Conservation (phyloP, 2,329 filamentous ascomycete genomes). For the Trichoderma brevicompactum region DNA sequence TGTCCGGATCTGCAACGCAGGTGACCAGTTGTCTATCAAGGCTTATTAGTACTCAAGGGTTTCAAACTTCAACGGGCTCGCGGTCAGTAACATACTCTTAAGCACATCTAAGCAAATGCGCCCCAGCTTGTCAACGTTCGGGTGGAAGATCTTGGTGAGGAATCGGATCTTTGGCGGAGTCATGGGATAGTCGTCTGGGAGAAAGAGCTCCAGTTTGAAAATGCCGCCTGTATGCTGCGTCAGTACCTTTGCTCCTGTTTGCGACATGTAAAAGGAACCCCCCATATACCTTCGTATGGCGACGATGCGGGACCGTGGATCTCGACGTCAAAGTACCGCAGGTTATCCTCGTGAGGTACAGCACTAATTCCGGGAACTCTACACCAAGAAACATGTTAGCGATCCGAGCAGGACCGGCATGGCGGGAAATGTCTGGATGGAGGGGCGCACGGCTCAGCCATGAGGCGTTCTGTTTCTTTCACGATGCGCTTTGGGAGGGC, state of each 20-base stretch:
- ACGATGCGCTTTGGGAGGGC: conserved; percentile 94
- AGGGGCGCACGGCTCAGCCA: conserved; percentile 84
- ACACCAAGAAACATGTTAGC: conserved; percentile 34
- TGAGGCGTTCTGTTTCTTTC: conserved; percentile 97
- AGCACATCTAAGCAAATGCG: conserved; percentile 96
- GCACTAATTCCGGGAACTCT: conserved; percentile 97
- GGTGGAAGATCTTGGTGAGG: conserved; percentile 98
- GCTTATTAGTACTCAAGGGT: conserved; percentile 27
- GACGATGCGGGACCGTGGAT: conserved; percentile 92
- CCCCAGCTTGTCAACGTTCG: conserved; percentile 96
- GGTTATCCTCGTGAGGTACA: conserved; percentile 93
- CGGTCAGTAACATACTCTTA: conserved; percentile 70
- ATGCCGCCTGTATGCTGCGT: conserved; percentile 62
- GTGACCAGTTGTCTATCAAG: conserved; percentile 90
- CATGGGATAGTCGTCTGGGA: conserved; percentile 99
- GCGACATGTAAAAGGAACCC: background rate
- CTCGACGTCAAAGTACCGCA: conserved; percentile 96
- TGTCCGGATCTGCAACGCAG: conserved; percentile 94
- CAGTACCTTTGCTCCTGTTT: background rate
- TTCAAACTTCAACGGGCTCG: background rate
- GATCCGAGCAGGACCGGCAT: conserved; percentile 19
- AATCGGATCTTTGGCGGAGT: conserved; percentile 98
- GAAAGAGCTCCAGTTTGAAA: conserved; percentile 96
- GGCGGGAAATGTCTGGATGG: conserved; percentile 24
- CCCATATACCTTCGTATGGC: conserved; percentile 81